Conservation (phyloP, 441 rosid genomes). For the Jatropha multifida region DNA sequence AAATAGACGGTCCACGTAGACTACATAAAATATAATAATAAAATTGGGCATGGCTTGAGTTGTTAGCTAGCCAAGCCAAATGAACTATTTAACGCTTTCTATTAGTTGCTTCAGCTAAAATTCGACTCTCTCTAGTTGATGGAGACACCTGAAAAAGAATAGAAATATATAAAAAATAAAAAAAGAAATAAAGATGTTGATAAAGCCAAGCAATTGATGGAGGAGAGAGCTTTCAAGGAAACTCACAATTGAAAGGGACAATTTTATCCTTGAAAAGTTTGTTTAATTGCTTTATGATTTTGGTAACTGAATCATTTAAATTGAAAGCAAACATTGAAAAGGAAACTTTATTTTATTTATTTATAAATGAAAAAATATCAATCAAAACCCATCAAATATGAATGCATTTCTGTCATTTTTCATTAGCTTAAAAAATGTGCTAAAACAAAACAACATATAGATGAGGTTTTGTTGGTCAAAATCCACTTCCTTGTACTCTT, state of each 20-base stretch:
- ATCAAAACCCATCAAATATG: neutral
- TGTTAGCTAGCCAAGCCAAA: neutral
- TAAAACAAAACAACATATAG: neutral
- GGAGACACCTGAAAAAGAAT: neutral
- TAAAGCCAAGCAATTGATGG: constrained; percentile 19
- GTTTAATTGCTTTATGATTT: constrained; percentile 3
- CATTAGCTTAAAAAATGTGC: neutral
- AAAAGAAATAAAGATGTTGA: neutral
- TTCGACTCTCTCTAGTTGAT: neutral
- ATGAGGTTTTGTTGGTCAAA: neutral
- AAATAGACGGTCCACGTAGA: too few relatives aligned
- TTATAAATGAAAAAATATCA: constrained; percentile 4
- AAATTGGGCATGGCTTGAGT: too few relatives aligned
- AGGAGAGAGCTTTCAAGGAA: constrained; percentile 27
- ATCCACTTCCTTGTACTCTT: neutral
- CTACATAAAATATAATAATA: too few relatives aligned
- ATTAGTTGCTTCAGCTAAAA: neutral
- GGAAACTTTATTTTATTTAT: neutral
- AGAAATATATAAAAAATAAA: neutral
- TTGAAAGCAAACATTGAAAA: constrained; percentile 14
- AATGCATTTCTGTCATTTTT: constrained; percentile 16
- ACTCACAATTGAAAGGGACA: constrained; percentile 8
- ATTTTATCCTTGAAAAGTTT: neutral
- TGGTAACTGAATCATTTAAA: neutral
- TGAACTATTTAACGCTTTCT: neutral